Base-by-base conservation (phyloP, 2,329 filamentous ascomycete species). In the Ascochyta fabae region DNA sequence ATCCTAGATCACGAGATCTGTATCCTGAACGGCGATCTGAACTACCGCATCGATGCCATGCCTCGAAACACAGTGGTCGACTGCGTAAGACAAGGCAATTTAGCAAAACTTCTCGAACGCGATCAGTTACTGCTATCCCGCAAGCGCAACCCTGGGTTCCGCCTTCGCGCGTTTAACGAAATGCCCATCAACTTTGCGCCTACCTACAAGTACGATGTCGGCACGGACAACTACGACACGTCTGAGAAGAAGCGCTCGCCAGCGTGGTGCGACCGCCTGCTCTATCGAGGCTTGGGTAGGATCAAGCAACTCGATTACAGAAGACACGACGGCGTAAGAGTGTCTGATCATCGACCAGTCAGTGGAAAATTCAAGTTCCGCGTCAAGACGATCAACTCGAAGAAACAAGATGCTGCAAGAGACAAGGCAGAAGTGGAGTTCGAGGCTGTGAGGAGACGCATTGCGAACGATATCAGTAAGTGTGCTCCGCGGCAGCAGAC, bases 141-240 rank as follows among this genome's bases (percentile, higher is more conserved):
- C 53, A 90, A 92, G 47, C 91, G 92, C 65, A 97, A 97, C 67
- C 92, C 94, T 0, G 90, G 88, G 0, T 97, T 98, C 78, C 86
- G 91, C 26, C 83, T 99, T 5, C 88, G 93, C 19, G 89, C 91
- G 0, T 98, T 99, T 74, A 87, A 89, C n/a, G 95, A 99, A 77
- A 83, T 89, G 51, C 90, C 90, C 0, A 97, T 99, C 68, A 89
- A 87, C 0, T 99, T 99, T 73, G 88, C 92, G 7, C 95, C 95
- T 0, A 99, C 95, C 0, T 99, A 99, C 81, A 99, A 99, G 75
- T 99, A 99, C 74, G 95, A 99, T 66, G 92, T 98, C 0, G 93
- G 93, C 15, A 96, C 92, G 0, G 94, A 98, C 71, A 89, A 86
- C 6, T 99, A 98, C 75, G 95, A 99, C 73, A 89, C 90, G 0